A percentile compares a stretch with the other conserved stretches of the same genome.
Conservation (phyloP, 2,329 filamentous ascomycete species). For the Colletotrichum tofieldiae region DNA sequence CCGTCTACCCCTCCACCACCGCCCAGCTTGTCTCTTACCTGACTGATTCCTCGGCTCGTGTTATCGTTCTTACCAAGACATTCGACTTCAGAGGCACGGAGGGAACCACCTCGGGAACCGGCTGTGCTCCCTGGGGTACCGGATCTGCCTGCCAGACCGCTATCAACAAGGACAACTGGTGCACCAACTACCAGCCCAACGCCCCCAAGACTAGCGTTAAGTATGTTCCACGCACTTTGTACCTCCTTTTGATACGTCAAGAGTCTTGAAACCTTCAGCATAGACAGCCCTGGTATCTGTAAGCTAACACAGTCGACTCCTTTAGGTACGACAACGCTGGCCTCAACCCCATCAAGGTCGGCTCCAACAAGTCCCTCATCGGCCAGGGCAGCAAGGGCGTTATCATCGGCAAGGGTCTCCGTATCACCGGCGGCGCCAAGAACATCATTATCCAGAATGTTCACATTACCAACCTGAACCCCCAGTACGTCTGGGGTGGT, state of each 20-base stretch:
- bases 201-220: constrained; percentile 62
- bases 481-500: constrained; percentile 72
- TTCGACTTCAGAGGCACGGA: constrained; percentile 64
- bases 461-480: constrained; percentile 69
- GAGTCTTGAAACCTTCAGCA: background rate
- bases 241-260: background rate
- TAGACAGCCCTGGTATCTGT: too few relatives aligned
- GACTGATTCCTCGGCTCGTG: constrained; percentile 65
- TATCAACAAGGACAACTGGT: constrained; percentile 74
- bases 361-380: constrained; percentile 71
- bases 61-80: constrained; percentile 71
- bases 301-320: background rate
- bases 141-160: constrained; percentile 69
- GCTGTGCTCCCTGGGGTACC: constrained; percentile 49
- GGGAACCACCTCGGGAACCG: constrained; percentile 6
- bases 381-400: constrained; percentile 67
- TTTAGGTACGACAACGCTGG: constrained; percentile 66
- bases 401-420: constrained; percentile 72
- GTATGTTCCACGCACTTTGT: constrained; percentile 3
- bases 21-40: constrained; percentile 74
- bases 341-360: constrained; percentile 64
- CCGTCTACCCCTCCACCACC: constrained; percentile 68
- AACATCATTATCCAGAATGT: constrained; percentile 72
- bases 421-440: constrained; percentile 60
- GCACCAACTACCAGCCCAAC: constrained; percentile 70